Evolutionary conservation across 2,329 filamentous ascomycete genomes (phyloP), one percentile per base, ranked within the genome.

Genomic region (Blastomyces gilchristii): DNA sequence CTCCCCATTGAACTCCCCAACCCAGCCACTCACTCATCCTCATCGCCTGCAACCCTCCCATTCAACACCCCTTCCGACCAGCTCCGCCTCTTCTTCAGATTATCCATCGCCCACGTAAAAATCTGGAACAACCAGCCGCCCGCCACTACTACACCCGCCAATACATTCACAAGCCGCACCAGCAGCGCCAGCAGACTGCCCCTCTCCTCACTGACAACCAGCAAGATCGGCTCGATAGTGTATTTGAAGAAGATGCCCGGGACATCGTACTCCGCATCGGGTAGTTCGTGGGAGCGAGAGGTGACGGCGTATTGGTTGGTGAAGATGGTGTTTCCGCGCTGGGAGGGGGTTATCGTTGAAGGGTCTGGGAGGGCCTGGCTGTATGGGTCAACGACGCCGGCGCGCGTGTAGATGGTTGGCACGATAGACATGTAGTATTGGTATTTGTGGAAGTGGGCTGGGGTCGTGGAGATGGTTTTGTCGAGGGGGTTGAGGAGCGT

Each of bases 251-350:
- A 99, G 66, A 99, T 86, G 41, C 94, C 94, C 0, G 94, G 94
- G 0, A 97, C 84, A 64, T 80, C 78, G 65, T 73, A 70, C 0
- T 73, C 72, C 69, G 81, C 85, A 70, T 95, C 88, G 62, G 81
- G 79, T 52, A 95, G 83, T 45, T 81, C 78, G n/a, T 53, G 64
- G 85, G 84, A 88, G 79, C 97, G 92, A 72, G 92, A 90, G 0
- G 92, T 97, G 0, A 96, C 94, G 65, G 93, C 94, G 79, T 99
- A 99, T 77, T 99, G 94, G 80, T 99, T 99, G 18, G 94, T 97
- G 76, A 88, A 85, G 72, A 99, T 86, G 62, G 86, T 87, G 70
- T 84, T 83, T 64, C 74, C 76, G 62, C 71, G 70, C 22, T 76
- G 72, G 62, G 69, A 69, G 28, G 66, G 66, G 68, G 71, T 71